Evolutionary conservation across 768 basidiomycete species (phyloP), one percentile per base, ranked within the genome.

Genomic region (Psilocybe subaeruginosa): DNA sequence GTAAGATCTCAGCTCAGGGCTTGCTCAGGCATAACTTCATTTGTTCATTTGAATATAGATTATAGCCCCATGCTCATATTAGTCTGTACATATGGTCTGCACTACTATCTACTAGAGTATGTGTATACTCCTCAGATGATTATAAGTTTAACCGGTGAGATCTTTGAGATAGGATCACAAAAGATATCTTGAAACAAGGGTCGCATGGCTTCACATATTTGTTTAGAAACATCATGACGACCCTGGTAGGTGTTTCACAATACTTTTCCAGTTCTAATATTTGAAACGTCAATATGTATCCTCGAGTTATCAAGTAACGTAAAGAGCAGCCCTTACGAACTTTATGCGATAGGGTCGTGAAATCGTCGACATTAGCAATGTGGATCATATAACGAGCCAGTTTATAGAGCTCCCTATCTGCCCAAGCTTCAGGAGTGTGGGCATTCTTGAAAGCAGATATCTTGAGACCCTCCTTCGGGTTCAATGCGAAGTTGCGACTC

Each of bases 401-500:
- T 65, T 85, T 88, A 35, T 80, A 76, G 9, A 95, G 78, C 66
- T 93, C 92, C 47, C 84, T 80, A 71, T 95, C 90, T 12, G 81
- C 87, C 70, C 77, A 76, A 6, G 84, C 81, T 65, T 86, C 83
- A 8, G 77, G 71, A 8, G 88, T 91, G 67, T 91, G 88, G 1
- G 91, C 91, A 63, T 87, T 82, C 72, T 89, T 91, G 79, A 91
- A 96, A 0, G 94, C 84, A 27, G 84, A 82, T 29, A 95, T 93
- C 74, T 92, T 93, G 41, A 96, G 79, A 4, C 93, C 94, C 74
- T 92, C 87, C 47, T 79, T 81, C 0, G 92, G 92, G 69, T 97
- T 95, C 61, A 95, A 77, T 3, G 93, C 94, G 74, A 95, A 95
- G 70, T 95, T 95, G 14, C 93, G 85, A 59, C 88, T 85, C 84